Base-by-base conservation (phyloP, 495 filamentous ascomycete species). In the Thermothielavioides terrestris region DNA sequence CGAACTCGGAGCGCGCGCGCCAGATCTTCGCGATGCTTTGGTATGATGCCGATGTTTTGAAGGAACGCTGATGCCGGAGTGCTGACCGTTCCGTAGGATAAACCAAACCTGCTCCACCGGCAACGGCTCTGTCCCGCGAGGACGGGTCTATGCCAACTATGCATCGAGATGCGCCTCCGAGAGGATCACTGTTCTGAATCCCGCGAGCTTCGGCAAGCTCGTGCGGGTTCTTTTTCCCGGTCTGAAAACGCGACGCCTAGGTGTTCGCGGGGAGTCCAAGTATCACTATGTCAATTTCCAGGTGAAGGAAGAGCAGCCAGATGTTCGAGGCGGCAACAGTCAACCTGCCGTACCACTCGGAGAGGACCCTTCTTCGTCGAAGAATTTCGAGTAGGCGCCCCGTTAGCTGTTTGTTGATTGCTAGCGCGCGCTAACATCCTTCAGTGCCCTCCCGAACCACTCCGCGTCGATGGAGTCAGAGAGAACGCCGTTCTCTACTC, bases 1-100 rank as follows among this genome's bases (percentile, higher is more conserved):
- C 88, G 12, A 88, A 89, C 63, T 86, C 91, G 6, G 92, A 98
- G 65, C 85, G 94, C 63, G 86, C 89, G 35, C 90, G 95, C 52
- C 92, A 98, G 71, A 82, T 98, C 21, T 96, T 96, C 64, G 92
- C 92, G 12, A 94, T 98, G 87, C 81, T 94, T 49, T 98, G 92
- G 92, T 96, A 80, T 54, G 76, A 64, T 49, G 10, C 11, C 22
- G 1, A n/a, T 18, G 14, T 6, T 3, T 17, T 10, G 2, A 18
- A 22, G 7, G 1, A 17, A 4, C 21, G 21, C 10, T 5, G n/a
- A 26, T 22, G 35, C 52, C 62, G 47, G 63, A 42, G 22, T 46
- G 14, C 15, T 35, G 21, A 58, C 42, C 11, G n/a, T 31, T 23
- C 6, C 31, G 12, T 62, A 95, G 91, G 91, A 75, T 97, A 58